phyloP scores from a whole-genome alignment of 306 rosid genomes.

The Prunus davidiana region DNA sequence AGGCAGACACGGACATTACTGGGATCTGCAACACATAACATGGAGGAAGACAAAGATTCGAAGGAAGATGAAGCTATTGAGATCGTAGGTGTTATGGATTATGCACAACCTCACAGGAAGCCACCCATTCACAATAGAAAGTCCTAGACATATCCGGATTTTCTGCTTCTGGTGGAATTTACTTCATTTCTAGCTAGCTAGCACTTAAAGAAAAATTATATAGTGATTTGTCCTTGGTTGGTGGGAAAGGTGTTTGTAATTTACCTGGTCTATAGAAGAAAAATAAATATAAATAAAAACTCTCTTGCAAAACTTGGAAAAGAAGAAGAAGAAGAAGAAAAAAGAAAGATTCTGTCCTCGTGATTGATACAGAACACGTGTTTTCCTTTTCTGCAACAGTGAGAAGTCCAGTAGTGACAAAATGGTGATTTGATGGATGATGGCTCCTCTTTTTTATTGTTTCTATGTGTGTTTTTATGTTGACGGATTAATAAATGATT shows the following conservation, averaged over 20 bases:
- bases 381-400: neutral
- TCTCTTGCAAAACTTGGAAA: neutral
- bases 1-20: slow-evolving; percentile 14
- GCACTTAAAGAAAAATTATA: neutral
- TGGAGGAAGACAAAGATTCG: slow-evolving; percentile 35
- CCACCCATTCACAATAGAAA: slow-evolving; percentile 89
- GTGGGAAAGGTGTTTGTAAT: neutral
- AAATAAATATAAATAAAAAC: neutral
- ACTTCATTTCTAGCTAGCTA: neutral
- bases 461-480: neutral
- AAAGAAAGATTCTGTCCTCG: neutral
- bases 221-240: neutral
- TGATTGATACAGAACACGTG: neutral
- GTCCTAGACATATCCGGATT: slow-evolving; percentile 29
- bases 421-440: slow-evolving; percentile 18
- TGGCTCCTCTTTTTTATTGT: slow-evolving; percentile 6
- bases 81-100: slow-evolving; percentile 64
- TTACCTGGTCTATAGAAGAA: too few species aligned
- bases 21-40: slow-evolving; percentile 26
- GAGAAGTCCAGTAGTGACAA: slow-evolving; percentile 1
- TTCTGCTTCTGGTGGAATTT: neutral
- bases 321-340: neutral
- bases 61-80: slow-evolving; percentile 36
- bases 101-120: slow-evolving; percentile 68
- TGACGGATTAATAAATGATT: neutral